Conservation (phyloP, 2,329 filamentous ascomycete species). For the Clonostachys solani region DNA sequence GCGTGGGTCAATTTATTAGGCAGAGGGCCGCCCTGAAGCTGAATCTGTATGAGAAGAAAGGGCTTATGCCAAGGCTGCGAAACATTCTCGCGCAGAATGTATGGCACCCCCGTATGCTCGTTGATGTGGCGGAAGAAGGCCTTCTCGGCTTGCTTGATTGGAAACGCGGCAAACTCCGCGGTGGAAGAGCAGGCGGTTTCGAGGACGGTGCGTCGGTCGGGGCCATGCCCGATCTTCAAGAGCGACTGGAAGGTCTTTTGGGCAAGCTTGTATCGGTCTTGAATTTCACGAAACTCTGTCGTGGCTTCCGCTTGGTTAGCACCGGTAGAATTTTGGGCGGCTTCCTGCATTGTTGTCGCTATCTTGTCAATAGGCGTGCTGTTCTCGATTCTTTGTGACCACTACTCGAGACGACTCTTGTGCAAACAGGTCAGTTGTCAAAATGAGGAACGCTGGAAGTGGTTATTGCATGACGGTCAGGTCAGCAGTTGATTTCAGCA, state of each 20-base stretch:
- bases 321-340: too few relatives aligned
- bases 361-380: too few relatives aligned
- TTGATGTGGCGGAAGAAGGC: slow-evolving; percentile 32
- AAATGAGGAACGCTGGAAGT: too few relatives aligned
- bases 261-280: slow-evolving; percentile 25
- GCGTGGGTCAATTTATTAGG: slow-evolving; percentile 39
- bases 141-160: slow-evolving; percentile 24
- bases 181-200: slow-evolving; percentile 28
- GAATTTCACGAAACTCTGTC: slow-evolving; percentile 15
- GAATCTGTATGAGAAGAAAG: slow-evolving; percentile 69
- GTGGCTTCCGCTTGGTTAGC: too few relatives aligned
- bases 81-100: slow-evolving; percentile 32
- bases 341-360: too few relatives aligned
- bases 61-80: slow-evolving; percentile 67
- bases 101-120: slow-evolving; percentile 28
- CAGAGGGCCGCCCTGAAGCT: slow-evolving; percentile 60
- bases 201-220: slow-evolving; percentile 25
- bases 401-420: too few relatives aligned
- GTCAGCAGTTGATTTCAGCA: too few relatives aligned
- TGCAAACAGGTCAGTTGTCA: too few relatives aligned
- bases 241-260: slow-evolving; percentile 21
- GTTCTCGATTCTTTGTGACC: too few relatives aligned
- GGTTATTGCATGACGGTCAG: too few relatives aligned
- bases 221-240: slow-evolving; percentile 13
- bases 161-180: slow-evolving; percentile 27